Conservation (phyloP, 441 rosid genomes). For the Erodium trifolium region DNA sequence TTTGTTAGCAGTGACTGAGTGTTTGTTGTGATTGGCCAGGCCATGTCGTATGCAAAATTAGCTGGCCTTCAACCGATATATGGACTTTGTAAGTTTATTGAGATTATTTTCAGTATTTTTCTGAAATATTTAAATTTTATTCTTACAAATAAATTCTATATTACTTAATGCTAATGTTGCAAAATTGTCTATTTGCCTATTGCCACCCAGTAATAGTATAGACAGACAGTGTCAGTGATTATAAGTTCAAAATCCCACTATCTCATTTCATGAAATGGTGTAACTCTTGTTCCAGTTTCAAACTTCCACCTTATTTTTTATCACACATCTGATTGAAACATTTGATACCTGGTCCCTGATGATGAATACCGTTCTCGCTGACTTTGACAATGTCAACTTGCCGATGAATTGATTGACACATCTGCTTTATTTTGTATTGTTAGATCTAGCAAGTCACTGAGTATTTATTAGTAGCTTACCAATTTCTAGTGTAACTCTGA, state of each 20-base stretch:
- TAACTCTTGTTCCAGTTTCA: neutral
- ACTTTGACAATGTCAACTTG: slow-evolving; percentile 1
- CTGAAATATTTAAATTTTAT: neutral
- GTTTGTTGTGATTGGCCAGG: slow-evolving; percentile 24
- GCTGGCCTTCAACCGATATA: slow-evolving; percentile 46
- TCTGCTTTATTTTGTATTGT: neutral
- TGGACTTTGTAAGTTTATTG: slow-evolving; percentile 70
- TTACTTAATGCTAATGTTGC: slow-evolving; percentile 2
- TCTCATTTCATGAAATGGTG: neutral
- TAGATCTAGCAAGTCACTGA: neutral
- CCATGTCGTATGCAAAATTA: slow-evolving; percentile 6
- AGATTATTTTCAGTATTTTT: slow-evolving; percentile 7
- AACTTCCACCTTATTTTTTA: neutral
- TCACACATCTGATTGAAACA: neutral
- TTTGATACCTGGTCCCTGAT: neutral
- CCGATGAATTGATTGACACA: neutral
- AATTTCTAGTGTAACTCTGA: slow-evolving; percentile 12
- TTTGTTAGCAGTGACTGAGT: slow-evolving; percentile 11
- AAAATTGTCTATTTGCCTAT: neutral
- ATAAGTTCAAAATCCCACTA: neutral
- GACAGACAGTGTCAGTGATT: neutral
- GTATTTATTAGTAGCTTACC: neutral
- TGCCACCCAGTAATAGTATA: neutral
- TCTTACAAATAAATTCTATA: neutral
- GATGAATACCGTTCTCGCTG: neutral